Base-by-base conservation (phyloP, 1,139 yeast genomes). In the Geotrichum bryndzae region DNA sequence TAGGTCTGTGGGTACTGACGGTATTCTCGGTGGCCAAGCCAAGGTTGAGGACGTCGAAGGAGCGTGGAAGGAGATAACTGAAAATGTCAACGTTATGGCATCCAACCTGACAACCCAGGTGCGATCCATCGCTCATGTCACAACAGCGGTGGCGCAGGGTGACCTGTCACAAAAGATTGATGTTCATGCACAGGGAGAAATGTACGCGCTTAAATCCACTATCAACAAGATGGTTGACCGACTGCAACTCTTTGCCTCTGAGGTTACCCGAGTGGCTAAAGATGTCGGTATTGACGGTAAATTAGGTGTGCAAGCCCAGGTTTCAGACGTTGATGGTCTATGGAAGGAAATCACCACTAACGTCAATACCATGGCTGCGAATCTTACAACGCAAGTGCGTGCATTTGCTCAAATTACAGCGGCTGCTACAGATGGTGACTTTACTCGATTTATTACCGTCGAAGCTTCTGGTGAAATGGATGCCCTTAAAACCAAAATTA, bases 381-480 rank as follows among this genome's bases (percentile, higher is more conserved):
- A 90, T 73, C 83, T 90, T 73, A 90, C 96, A 0, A 87, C 96
- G 1, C 96, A 90, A 77, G 96, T 90, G 71, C 84, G 96, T 76
- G 96, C 96, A 0, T 90, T 90, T 77, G 96, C 96, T 53, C 96
- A 89, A 73, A 90, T 90, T 70, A 90, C 96, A 0, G 96, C 95
- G 33, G 95, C 96, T 48, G 96, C 96, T 3, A 89, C 96, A 1
- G 96, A 90, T 76, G 96, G 96, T 73, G 96, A 90, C 73, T 90
- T 90, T 75, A 89, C 96, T 0, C 80, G 95, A 66, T 88, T 90
- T 70, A 90, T 90, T 68, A 90, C 96, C 0, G 96, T 90, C 65
- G 96, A 90, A 71, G 96, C 96, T 0, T 82, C 87, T 59, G 96
- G 96, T 74, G 96, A 90, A 78, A 90, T 90, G 96, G 96, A 89